These are phyloP conservation scores for Penicillium herquei DNA, from an alignment of 495 filamentous ascomycete genomes.

Conservation along the genomic window DNA sequence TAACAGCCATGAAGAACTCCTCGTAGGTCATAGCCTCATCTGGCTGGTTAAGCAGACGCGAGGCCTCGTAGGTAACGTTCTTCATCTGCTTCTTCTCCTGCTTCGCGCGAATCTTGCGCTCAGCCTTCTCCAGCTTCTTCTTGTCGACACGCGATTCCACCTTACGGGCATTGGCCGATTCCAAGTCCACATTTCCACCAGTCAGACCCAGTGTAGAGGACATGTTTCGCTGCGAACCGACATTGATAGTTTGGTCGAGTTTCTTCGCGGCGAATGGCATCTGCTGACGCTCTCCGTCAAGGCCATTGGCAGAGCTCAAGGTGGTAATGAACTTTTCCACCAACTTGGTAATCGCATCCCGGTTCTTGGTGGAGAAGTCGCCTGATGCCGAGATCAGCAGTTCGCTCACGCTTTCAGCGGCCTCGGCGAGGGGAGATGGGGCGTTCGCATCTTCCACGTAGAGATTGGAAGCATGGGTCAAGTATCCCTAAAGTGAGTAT, in stretches of 20 bases:
- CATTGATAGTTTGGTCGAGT: slow-evolving; percentile 93
- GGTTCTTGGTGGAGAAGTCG: slow-evolving; percentile 65
- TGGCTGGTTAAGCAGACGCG: slow-evolving; percentile 78
- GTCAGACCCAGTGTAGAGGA: slow-evolving; percentile 91
- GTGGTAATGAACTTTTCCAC: slow-evolving; percentile 89
- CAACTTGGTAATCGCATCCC: slow-evolving; percentile 72
- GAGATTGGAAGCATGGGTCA: slow-evolving; percentile 85
- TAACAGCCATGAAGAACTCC: slow-evolving; percentile 99
- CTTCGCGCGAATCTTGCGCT: slow-evolving; percentile 96
- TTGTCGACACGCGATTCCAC: slow-evolving; percentile 95
- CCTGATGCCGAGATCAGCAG: slow-evolving; percentile 90
- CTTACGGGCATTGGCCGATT: slow-evolving; percentile 87
- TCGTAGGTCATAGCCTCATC: slow-evolving; percentile 92
- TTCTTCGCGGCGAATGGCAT: slow-evolving; percentile 74
- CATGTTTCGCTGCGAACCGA: slow-evolving; percentile 89
- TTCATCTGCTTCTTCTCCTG: slow-evolving; percentile 98
- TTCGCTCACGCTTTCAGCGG: slow-evolving; percentile 76
- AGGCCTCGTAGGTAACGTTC: slow-evolving; percentile 96
- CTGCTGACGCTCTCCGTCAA: slow-evolving; percentile 65
- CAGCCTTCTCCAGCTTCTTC: slow-evolving; percentile 99
- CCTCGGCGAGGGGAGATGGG: slow-evolving; percentile 77
- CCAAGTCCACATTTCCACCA: slow-evolving; percentile 81
- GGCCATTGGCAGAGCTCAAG: slow-evolving; percentile 70
- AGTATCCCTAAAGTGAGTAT: slow-evolving; percentile 60
- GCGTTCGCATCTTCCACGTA: slow-evolving; percentile 69